phyloP scores from a whole-genome alignment of 345 rosid genomes.

The Stellera chamaejasme region DNA sequence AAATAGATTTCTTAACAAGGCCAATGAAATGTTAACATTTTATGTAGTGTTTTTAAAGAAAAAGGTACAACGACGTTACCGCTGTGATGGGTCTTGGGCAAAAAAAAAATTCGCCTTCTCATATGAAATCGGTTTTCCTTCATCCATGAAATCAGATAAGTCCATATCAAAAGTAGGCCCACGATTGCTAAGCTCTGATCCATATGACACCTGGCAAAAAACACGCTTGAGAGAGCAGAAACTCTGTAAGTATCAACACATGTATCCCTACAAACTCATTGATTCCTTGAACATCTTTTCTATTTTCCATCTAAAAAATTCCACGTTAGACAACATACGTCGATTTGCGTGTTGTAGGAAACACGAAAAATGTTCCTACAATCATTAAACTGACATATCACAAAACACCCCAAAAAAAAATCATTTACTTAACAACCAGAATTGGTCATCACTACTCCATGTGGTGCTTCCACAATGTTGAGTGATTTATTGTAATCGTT shows the following conservation, averaged over 20 bases:
- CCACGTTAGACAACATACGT: too few species aligned
- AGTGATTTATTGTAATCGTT: too few species aligned
- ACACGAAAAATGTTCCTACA: too few species aligned
- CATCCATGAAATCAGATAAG: constrained; percentile 88
- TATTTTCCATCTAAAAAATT: too few species aligned
- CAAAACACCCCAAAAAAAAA: too few species aligned
- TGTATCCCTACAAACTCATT: neutral
- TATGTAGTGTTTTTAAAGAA: too few species aligned
- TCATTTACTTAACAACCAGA: too few species aligned
- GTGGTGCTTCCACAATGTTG: too few species aligned
- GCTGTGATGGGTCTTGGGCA: constrained; percentile 91
- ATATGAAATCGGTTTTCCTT: constrained; percentile 72
- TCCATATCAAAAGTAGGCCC: constrained; percentile 99
- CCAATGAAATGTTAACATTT: neutral
- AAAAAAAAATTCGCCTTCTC: constrained; percentile 75
- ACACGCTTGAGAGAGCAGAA: constrained; percentile 2
- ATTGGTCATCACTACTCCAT: too few species aligned
- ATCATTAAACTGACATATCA: too few species aligned
- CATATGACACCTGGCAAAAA: constrained; percentile 80
- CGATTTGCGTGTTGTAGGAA: too few species aligned
- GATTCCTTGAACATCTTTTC: neutral
- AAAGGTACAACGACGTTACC: constrained; percentile 35
- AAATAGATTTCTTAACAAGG: constrained; percentile 10
- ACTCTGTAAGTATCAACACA: too few species aligned
- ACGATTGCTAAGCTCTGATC: constrained; percentile 96